Evolutionary conservation across 257 asterid species (phyloP).

Genomic region (Capsicum baccatum): DNA sequence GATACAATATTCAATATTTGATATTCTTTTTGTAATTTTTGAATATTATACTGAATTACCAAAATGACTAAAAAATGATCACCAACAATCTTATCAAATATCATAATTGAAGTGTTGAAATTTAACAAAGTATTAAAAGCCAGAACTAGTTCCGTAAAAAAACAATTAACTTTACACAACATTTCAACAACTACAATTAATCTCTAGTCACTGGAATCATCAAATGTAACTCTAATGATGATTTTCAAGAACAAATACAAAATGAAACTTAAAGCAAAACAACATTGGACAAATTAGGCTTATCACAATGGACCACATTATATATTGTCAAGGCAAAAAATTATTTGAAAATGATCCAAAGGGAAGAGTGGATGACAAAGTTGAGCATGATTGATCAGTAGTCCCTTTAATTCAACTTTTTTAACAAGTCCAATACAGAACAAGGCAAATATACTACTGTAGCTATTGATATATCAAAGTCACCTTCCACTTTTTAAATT

Average conservation of each 20-base stretch:
- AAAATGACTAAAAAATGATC: too few species aligned
- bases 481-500: slow-evolving; percentile 27
- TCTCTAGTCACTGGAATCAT: background rate
- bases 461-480: slow-evolving; percentile 23
- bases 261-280: background rate
- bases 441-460: slow-evolving; percentile 31
- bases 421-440: slow-evolving; percentile 19
- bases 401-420: slow-evolving; percentile 22
- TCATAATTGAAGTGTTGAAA: background rate
- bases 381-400: slow-evolving; percentile 30
- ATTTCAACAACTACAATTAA: background rate
- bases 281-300: background rate
- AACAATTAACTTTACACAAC: background rate
- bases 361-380: slow-evolving; percentile 22
- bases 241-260: background rate
- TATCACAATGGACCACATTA: slow-evolving; percentile 3
- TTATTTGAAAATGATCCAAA: slow-evolving; percentile 32
- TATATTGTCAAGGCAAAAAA: background rate
- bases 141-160: background rate
- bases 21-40: too few species aligned
- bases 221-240: background rate
- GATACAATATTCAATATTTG: too few species aligned
- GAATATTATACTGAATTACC: background rate
- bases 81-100: too few species aligned
- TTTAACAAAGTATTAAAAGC: background rate